A percentile compares a stretch with the other conserved stretches of the same genome.
These are phyloP conservation scores for Starmerella powellii DNA, from an alignment of 805 yeast species.

Conservation along the genomic window DNA sequence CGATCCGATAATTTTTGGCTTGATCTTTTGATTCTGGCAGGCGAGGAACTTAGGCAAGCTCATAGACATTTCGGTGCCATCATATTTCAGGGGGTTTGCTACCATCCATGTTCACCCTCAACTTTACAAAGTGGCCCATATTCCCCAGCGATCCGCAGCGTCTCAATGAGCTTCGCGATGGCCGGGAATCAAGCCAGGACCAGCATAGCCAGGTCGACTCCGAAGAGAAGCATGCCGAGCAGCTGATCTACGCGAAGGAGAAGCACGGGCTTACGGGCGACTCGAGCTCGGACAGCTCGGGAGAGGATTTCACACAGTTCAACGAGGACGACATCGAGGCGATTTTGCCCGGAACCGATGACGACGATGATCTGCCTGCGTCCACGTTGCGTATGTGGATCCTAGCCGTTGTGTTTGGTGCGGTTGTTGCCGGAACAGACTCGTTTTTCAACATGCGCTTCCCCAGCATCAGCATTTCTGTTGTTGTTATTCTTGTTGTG, in stretches of 20 bases:
- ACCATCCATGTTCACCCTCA: no score
- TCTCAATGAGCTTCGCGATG: not conserved
- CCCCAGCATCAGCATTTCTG: constrained; percentile 42
- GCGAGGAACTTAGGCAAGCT: no score
- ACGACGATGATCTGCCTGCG: constrained; percentile 39
- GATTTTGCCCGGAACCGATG: constrained; percentile 24
- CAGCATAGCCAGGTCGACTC: not conserved
- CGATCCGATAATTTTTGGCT: no score
- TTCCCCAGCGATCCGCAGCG: not conserved
- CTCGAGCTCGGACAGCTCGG: not conserved
- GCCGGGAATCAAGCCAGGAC: not conserved
- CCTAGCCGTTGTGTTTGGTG: constrained; percentile 41
- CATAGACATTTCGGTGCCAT: no score
- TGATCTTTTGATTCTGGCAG: no score
- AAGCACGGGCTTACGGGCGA: not conserved
- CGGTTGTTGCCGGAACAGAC: constrained; percentile 49
- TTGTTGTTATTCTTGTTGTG: constrained; percentile 46
- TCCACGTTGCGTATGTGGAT: constrained; percentile 48
- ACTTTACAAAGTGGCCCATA: not conserved
- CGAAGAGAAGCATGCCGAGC: constrained; percentile 1
- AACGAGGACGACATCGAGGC: constrained; percentile 12
- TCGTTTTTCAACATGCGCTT: constrained; percentile 46
- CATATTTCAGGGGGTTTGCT: no score
- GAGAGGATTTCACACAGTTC: constrained; percentile 7
- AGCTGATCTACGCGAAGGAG: not conserved